A percentile compares a stretch with the other conserved stretches of the same genome.
These are phyloP conservation scores for Ascosphaera aggregata DNA, from an alignment of 2,329 filamentous ascomycete genomes.

Conservation along the genomic window DNA sequence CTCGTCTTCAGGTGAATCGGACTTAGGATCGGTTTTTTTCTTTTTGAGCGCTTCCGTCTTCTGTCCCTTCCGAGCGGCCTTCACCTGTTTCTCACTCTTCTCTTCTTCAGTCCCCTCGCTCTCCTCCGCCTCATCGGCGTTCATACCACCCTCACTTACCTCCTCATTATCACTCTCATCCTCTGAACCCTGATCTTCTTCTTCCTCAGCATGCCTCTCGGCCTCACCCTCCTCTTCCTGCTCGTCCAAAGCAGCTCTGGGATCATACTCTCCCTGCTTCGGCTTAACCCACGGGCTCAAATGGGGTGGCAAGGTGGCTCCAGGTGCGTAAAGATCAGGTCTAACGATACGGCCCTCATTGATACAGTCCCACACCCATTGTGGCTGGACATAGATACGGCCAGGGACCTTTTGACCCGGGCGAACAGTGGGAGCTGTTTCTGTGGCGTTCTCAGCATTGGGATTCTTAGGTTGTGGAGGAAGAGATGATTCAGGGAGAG, in stretches of 20 bases:
- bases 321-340: conserved; percentile 72
- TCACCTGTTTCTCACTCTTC: conserved; percentile 14
- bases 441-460: conserved; percentile 26
- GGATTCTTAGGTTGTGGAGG: conserved; percentile 19
- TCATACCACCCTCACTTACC: no score
- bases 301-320: conserved; percentile 76
- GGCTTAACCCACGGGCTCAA: conserved; percentile 87
- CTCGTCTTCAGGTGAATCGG: conserved; percentile 19
- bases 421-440: conserved; percentile 22
- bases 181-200: conserved; percentile 26
- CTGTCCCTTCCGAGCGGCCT: conserved; percentile 18
- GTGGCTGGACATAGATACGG: conserved; percentile 78
- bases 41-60: no score
- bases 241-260: conserved; percentile 60
- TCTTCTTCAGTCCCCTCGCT: conserved; percentile 16
- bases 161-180: no score
- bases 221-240: conserved; percentile 77
- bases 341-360: conserved; percentile 79
- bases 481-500: conserved; percentile 34
- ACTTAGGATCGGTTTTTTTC: conserved; percentile 9
- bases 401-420: conserved; percentile 64
- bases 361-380: conserved; percentile 96
- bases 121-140: conserved; percentile 16
- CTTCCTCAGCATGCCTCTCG: conserved; percentile 40
- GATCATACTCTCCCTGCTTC: conserved; percentile 74